Evolutionary conservation across 768 basidiomycete genomes (phyloP), one percentile per base, ranked within the genome.

Genomic region (Termitomyces sp.): DNA sequence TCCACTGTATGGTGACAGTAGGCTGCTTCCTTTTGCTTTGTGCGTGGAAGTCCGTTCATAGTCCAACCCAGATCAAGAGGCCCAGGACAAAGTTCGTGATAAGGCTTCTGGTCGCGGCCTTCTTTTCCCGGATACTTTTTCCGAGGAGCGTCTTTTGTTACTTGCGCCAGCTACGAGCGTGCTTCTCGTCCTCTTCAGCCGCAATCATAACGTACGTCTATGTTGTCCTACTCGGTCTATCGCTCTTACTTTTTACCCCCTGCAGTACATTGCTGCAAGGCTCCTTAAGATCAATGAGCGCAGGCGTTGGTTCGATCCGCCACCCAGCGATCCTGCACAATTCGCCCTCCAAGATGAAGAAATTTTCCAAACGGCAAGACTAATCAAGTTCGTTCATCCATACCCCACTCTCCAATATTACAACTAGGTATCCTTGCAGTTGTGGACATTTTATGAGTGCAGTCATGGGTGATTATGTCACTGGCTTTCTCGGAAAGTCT

Each of bases 271-370:
- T 55, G 82, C 81, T 0, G 63, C 74, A 12, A 77, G 65, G 63
- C 65, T 85, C n/a, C 65, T 82, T 43, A 70, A 77, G 57, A 78
- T 82, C 61, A 85, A 85, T 63, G 82, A 85, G 68, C 64, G 70
- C 21, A 71, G 72, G 22, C 65, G 53, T 22, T 84, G 76, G 77
- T 68, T 64, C 0, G 71, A 77, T 58, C 76, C 77, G 0, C 72
- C 72, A 10, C 70, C 71, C 0, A 58, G 55, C 11, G 73, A 75
- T 53, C 54, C 61, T 1, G 53, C 21, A 1, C 14, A 21, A 5
- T 59, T 60, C n/a, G 60, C 63, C 2, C 49, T 63, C 5, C 78
- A 80, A 58, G 80, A 81, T 57, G 80, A 81, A 53, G 76, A 84
- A 53, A 79, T 84, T 19, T 83, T 83, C 72, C 78, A 83, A 60